phyloP scores from a whole-genome alignment of 805 yeast genomes.

The Candida ovalis region DNA sequence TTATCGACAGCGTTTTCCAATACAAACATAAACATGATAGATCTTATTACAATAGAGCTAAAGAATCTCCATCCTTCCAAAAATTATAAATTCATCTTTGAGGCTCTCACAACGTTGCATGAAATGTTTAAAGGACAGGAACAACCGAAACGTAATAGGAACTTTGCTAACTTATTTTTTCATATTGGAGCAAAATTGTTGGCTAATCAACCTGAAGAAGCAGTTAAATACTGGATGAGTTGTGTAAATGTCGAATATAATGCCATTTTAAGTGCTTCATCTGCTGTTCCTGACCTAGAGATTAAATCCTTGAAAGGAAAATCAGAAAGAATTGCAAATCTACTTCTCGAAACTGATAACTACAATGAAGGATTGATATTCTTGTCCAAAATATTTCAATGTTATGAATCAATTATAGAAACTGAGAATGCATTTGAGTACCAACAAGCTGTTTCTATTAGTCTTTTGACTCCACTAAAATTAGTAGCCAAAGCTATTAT shows the following conservation, averaged over 20 bases:
- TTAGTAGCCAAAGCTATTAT: constrained; percentile 21
- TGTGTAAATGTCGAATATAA: constrained; percentile 33
- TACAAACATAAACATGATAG: constrained; percentile 14
- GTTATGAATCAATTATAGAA: constrained; percentile 10
- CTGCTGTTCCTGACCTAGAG: background rate
- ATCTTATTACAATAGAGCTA: constrained; percentile 17
- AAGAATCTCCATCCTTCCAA: constrained; percentile 11
- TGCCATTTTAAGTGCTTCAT: constrained; percentile 10
- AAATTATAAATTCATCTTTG: constrained; percentile 4
- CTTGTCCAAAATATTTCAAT: constrained; percentile 16
- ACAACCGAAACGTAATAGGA: constrained; percentile 38
- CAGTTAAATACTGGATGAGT: constrained; percentile 19
- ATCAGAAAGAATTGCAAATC: constrained; percentile 33
- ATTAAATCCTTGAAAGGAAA: constrained; percentile 26
- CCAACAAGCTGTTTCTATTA: constrained; percentile 5
- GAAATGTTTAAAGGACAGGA: constrained; percentile 19
- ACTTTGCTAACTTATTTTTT: constrained; percentile 43
- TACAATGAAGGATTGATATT: constrained; percentile 17
- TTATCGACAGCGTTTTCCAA: background rate
- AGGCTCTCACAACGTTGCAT: constrained; percentile 15
- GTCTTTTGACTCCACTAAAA: constrained; percentile 14
- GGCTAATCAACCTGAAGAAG: constrained; percentile 8
- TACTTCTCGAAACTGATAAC: constrained; percentile 20
- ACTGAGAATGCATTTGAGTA: constrained; percentile 3
- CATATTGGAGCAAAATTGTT: constrained; percentile 34